phyloP scores from a whole-genome alignment of 2,329 filamentous ascomycete genomes.

The Xylaria sp. region DNA sequence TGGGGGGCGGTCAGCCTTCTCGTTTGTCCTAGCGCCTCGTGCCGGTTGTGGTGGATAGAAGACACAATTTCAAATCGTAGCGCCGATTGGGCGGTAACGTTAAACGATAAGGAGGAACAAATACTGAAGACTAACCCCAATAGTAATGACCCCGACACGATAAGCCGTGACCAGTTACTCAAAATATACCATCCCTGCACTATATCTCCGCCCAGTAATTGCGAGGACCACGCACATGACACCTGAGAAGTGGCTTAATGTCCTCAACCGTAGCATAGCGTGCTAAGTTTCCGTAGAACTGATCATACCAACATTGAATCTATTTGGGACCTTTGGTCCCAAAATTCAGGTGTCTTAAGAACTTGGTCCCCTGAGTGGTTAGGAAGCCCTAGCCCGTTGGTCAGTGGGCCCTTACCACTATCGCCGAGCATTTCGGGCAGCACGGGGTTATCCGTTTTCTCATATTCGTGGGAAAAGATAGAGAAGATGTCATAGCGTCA shows the following conservation, averaged over 20 bases:
- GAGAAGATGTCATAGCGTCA: constrained; percentile 33
- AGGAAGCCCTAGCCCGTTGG: constrained; percentile 3
- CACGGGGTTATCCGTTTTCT: constrained; percentile 26
- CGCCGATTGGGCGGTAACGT: constrained; percentile 13
- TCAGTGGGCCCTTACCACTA: constrained; percentile 27
- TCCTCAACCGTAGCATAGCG: not conserved
- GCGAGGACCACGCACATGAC: not conserved
- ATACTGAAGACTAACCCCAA: not conserved
- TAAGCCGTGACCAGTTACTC: not conserved
- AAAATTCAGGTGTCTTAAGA: constrained; percentile 21
- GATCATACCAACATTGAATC: constrained; percentile 6
- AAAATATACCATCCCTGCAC: constrained; percentile 11
- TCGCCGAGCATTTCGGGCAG: constrained; percentile 10
- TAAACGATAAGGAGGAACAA: constrained; percentile 7
- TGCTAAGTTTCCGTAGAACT: constrained; percentile 5
- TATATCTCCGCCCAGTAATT: constrained; percentile 7
- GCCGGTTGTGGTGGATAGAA: constrained; percentile 2
- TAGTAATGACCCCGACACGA: not conserved
- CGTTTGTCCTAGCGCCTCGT: constrained; percentile 14
- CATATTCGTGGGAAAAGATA: constrained; percentile 10
- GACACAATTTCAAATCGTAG: not conserved
- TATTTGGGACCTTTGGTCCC: constrained; percentile 4
- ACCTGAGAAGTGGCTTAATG: constrained; percentile 4
- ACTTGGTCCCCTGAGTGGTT: not conserved
- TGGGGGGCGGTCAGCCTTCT: constrained; percentile 11